phyloP scores from a whole-genome alignment of 306 rosid genomes.

The Acacia crassicarpa region DNA sequence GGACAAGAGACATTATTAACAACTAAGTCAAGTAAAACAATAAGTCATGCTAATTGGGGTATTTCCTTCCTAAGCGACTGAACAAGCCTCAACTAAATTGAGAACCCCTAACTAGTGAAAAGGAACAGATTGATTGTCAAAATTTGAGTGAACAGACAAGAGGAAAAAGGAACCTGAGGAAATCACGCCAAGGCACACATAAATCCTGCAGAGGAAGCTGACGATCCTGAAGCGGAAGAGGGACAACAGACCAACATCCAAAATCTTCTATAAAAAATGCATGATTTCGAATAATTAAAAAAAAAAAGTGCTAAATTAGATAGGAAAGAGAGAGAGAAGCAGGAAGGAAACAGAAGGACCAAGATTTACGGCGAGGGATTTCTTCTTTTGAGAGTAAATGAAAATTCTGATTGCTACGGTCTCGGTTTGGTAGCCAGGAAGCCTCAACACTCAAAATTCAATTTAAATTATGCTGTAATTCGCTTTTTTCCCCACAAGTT shows the following conservation, averaged over 20 bases:
- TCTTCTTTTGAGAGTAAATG: not conserved
- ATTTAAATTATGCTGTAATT: no score
- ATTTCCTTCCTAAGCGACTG: not conserved
- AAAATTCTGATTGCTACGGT: no score
- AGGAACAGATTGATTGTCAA: not conserved
- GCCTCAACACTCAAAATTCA: no score
- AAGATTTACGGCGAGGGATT: constrained; percentile 16
- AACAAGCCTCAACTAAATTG: constrained; percentile 3
- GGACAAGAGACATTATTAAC: not conserved
- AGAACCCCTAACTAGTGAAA: not conserved
- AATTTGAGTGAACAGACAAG: not conserved
- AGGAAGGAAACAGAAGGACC: not conserved
- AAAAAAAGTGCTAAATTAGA: not conserved
- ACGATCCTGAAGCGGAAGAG: constrained; percentile 25
- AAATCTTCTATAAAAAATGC: not conserved
- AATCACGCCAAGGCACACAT: not conserved
- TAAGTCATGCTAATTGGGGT: constrained; percentile 8
- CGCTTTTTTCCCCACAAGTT: no score
- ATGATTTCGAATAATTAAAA: not conserved
- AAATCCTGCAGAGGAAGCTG: constrained; percentile 9
- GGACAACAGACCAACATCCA: constrained; percentile 10
- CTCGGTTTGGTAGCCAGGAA: no score
- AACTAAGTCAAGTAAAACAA: not conserved
- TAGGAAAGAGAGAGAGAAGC: not conserved
- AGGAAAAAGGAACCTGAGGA: not conserved